Conservation (phyloP, 1,284 basidiomycete species). For the Xerocomus amazonicus region DNA sequence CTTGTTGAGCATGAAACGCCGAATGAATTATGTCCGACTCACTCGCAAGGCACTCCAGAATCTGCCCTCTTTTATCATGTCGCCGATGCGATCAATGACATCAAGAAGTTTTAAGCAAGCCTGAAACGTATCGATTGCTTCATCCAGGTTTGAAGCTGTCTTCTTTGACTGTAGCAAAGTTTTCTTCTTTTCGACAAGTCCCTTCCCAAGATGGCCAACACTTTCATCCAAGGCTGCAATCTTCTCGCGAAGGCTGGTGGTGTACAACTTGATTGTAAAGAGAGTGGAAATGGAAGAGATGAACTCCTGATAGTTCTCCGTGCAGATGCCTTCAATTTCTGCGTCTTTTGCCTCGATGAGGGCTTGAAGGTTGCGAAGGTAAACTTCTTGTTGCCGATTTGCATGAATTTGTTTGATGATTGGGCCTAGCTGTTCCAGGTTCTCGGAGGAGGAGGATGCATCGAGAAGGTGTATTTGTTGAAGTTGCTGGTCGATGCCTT, state of each 20-base stretch:
- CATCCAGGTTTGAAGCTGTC: conserved; percentile 90
- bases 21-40: conserved; percentile 40
- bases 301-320: conserved; percentile 97
- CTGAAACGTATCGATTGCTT: conserved; percentile 93
- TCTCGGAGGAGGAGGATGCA: conserved; percentile 82
- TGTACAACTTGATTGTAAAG: conserved; percentile 90
- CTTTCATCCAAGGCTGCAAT: conserved; percentile 68
- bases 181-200: conserved; percentile 89
- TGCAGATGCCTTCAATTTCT: conserved; percentile 95
- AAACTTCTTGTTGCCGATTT: conserved; percentile 87
- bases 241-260: conserved; percentile 76
- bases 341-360: conserved; percentile 92
- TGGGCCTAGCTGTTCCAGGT: conserved; percentile 89
- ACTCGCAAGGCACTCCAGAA: conserved; percentile 97
- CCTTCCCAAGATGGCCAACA: conserved; percentile 76
- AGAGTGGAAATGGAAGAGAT: conserved; percentile 94
- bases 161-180: conserved; percentile 86
- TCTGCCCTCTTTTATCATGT: conserved; percentile 89
- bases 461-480: conserved; percentile 86
- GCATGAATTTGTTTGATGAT: conserved; percentile 92
- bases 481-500: conserved; percentile 78
- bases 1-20: conserved; percentile 29
- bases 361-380: conserved; percentile 79
- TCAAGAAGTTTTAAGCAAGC: conserved; percentile 90
- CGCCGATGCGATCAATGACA: conserved; percentile 89